Evolutionary conservation across 495 filamentous ascomycete species (phyloP), one percentile per base, ranked within the genome.

Genomic region (Trichoderma asperelloides): DNA sequence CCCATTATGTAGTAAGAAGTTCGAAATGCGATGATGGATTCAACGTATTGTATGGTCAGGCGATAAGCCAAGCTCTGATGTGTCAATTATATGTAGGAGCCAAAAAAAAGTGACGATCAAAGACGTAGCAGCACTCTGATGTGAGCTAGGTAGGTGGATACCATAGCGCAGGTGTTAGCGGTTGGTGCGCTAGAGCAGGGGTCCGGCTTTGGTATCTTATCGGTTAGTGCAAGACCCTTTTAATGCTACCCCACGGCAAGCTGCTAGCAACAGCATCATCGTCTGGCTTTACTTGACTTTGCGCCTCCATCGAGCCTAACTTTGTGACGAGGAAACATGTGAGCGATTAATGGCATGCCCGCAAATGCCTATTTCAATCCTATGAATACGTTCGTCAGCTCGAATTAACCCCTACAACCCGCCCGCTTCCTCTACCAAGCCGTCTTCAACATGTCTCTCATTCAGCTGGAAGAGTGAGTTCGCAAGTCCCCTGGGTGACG

Each of bases 391-490:
- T 8, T 4, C 55, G 5, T 16, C 55, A 28, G 55, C 55, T 27
- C 11, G 55, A 15, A 27, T 0, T 30, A 30, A 25, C 11, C 25
- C 16, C 55, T 13, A 60, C 12, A 12, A 21, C 27, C 18, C 51
- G 6, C 55, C 25, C 27, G 55, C 55, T 55, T 60, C 16, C 25
- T 30, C n/a, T 25, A 12, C 13, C 27, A 28, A 30, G 23, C 55
- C 16, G 16, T 12, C 55, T 18, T 60, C 64, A 71, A 62, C 64
- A 98, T 97, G 95, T 96, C 94, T 71, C 85, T 98, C 73, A 89
- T 98, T 66, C 92, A 96, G 77, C 92, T 96, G 69, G 94, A 98
- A 86, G 94, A 98, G 93, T 96, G 88, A 66, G 89, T 81, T 21
- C 51, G 45, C 67, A 9, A 18, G 39, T 21, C 62, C n/a, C n/a